phyloP scores from a whole-genome alignment of 108 stramenopile species.

The Cyclotella sp. region DNA sequence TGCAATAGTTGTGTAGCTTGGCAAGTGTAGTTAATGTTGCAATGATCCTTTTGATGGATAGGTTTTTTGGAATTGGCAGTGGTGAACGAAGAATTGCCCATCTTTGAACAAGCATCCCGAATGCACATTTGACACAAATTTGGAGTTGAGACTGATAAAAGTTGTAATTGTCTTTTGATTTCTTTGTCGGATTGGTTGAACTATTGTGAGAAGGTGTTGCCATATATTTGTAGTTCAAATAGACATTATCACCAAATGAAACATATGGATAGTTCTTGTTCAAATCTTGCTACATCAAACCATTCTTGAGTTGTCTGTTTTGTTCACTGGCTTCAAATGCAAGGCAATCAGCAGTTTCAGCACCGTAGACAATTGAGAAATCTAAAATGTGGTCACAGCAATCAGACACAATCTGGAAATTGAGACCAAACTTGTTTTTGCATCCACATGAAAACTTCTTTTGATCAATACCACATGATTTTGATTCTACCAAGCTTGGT shows the following conservation, averaged over 20 bases:
- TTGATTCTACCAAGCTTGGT: constrained; percentile 23
- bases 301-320: constrained; percentile 4
- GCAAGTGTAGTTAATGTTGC: neutral
- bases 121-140: constrained; percentile 32
- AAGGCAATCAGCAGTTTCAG: constrained; percentile 20
- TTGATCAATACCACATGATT: constrained; percentile 8
- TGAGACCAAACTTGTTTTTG: constrained; percentile 49
- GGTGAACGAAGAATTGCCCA: constrained; percentile 26
- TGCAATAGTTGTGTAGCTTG: constrained; percentile 28
- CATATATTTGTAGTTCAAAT: constrained; percentile 43
- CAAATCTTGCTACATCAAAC: constrained; percentile 19
- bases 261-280: neutral
- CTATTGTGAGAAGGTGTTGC: constrained; percentile 35
- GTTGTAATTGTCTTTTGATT: constrained; percentile 15
- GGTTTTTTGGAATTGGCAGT: neutral
- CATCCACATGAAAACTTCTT: constrained; percentile 43
- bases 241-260: constrained; percentile 52
- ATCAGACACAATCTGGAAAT: constrained; percentile 39
- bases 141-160: constrained; percentile 32
- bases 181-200: neutral
- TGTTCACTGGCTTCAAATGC: constrained; percentile 24
- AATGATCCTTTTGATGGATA: neutral
- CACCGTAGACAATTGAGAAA: constrained; percentile 23
- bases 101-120: constrained; percentile 24
- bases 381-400: constrained; percentile 22